Base-by-base conservation (phyloP, 495 filamentous ascomycete species). In the Umbilicaria muhlenbergii region DNA sequence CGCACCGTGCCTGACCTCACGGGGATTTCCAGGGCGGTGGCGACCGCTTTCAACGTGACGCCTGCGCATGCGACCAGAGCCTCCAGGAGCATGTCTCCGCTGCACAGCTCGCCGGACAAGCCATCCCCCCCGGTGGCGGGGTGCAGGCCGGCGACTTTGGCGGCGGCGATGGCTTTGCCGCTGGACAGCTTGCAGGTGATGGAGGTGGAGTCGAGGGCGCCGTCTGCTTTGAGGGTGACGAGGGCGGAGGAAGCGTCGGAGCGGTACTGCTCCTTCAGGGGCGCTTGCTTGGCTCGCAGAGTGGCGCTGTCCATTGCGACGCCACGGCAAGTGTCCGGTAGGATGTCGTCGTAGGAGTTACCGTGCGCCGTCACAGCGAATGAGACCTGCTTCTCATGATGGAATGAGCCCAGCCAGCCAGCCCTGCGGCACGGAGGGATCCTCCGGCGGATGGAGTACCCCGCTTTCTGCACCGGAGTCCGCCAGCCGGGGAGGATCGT, bases 41-140 rank as follows among this genome's bases (percentile, higher is more conserved):
- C 51, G 3, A 63, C 60, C 12, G 60, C 58, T 43, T 60, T 62
- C 19, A 63, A 44, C 14, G 60, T 63, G 7, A 63, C 60, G 8
- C 59, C 59, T 1, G 60, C 51, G 45, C 60, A 63, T 2, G 60
- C 60, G 2, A 63, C 59, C 15, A 63, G 47, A 2, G 59, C 60
- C 34, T 63, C 60, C 13, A 62, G 50, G 13, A 63, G 52, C 60
- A 63, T 63, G 46, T 63, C 59, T 16, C 60, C 59, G 15, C 49
- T 53, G 46, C 60, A 63, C 2, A 63, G 53, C 39, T 63, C 59
- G 39, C 60, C 59, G 3, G 53, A 60, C 34, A 63, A 49, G 11
- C 54, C 59, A 11, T 57, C 47, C n/a, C 59, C 60, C 33, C 60
- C 60, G 13, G 57, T 59, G 5, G 44, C 44, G 12, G 39, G 44